phyloP scores from a whole-genome alignment of 106 monocot species.

The Dioscorea alata region DNA sequence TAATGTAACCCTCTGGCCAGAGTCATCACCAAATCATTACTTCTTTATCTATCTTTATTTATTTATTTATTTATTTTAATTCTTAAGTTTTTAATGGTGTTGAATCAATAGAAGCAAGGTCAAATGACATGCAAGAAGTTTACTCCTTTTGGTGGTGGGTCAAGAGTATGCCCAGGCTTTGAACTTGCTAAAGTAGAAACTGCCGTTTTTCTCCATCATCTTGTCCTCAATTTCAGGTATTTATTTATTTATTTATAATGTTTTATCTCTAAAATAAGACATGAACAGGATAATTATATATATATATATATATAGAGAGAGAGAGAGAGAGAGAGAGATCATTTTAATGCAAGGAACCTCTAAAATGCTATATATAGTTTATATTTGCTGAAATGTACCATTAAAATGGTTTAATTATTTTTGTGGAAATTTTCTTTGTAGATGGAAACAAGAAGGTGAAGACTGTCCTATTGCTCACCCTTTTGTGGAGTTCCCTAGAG shows the following conservation, averaged over 20 bases:
- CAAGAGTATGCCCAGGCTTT: conserved; percentile 73
- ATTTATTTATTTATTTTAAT: background rate
- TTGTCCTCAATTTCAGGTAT: conserved; percentile 71
- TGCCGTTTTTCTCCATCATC: conserved; percentile 78
- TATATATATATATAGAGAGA: no score
- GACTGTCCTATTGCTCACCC: conserved; percentile 71
- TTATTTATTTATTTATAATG: background rate
- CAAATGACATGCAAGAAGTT: conserved; percentile 54
- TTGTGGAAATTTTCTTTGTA: conserved; percentile 11
- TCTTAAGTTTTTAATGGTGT: background rate
- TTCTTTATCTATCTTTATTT: no score
- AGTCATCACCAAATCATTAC: no score
- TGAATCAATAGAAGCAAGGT: conserved; percentile 30
- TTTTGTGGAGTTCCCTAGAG: conserved; percentile 69
- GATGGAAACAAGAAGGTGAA: conserved; percentile 55
- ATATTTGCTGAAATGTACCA: background rate
- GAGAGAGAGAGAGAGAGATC: no score
- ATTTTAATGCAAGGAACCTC: no score
- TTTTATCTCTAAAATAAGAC: background rate
- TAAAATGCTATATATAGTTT: no score
- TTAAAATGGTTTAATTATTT: background rate
- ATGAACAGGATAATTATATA: no score
- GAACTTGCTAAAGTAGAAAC: conserved; percentile 77
- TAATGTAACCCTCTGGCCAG: no score
- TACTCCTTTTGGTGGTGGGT: conserved; percentile 81